Percentiles rank a stretch among this genome's conserved stretches.
phyloP scores from a whole-genome alignment of 148 eudicot genomes.

The Chenopodium formosanum region DNA sequence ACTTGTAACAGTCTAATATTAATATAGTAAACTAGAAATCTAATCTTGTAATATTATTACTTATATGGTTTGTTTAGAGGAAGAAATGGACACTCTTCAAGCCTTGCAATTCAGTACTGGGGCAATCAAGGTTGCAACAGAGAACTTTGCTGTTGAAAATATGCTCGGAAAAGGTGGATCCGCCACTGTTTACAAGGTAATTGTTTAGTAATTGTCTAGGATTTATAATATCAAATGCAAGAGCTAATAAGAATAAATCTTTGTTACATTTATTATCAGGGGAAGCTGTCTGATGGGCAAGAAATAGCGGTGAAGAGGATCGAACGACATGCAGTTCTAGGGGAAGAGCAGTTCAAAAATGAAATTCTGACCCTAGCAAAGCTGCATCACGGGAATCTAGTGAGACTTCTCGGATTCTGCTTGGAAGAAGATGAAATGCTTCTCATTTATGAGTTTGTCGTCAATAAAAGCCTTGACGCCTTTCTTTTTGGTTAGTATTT shows the following conservation, averaged over 20 bases:
- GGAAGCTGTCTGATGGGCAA: conserved; percentile 29
- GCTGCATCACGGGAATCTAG: conserved; percentile 32
- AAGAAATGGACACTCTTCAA: conserved; percentile 18
- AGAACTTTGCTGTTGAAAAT: conserved; percentile 38
- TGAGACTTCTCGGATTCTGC: conserved; percentile 33
- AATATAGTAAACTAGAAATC: too few species aligned
- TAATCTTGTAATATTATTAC: too few species aligned
- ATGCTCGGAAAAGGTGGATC: conserved; percentile 52
- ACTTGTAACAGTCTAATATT: too few species aligned
- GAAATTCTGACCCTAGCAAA: conserved; percentile 31
- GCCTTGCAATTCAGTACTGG: conserved; percentile 25
- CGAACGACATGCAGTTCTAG: conserved; percentile 18
- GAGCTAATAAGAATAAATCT: not conserved
- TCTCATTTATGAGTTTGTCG: conserved; percentile 29
- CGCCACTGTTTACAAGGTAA: conserved; percentile 53
- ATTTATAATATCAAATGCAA: not conserved
- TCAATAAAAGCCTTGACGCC: conserved; percentile 29
- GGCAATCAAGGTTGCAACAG: conserved; percentile 32
- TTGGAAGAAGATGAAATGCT: conserved; percentile 34
- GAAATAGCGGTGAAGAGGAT: conserved; percentile 32
- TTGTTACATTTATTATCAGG: not conserved
- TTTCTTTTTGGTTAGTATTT: conserved; percentile 25
- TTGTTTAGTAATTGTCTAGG: not conserved
- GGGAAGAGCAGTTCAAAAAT: conserved; percentile 28
- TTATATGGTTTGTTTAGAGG: too few species aligned